Evolutionary conservation across 257 asterid genomes (phyloP), one percentile per base, ranked within the genome.

Genomic region (Solanum piurae): DNA sequence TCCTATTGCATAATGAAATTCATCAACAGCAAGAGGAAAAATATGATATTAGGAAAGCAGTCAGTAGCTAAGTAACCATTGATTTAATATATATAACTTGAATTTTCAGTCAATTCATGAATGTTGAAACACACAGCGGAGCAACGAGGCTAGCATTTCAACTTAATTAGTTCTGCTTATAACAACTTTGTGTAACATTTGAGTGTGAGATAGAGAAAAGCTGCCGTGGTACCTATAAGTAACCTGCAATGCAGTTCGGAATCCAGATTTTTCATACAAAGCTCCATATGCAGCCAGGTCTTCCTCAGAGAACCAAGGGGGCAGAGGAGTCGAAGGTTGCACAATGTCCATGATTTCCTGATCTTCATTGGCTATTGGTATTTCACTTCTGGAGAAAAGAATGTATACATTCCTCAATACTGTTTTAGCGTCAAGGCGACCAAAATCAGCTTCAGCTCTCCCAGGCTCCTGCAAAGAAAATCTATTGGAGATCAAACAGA

Each of bases 261-360:
- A 95, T 62, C 98, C 98, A 2, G 98, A 95, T 42, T 94, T 95
- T 89, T 92, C 93, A 46, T 93, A 94, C 88, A 91, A 88, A 27
- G 88, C 94, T 36, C 96, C 96, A 64, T 95, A 95, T 37, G 86
- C 21, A 9, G 91, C 96, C 80, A 95, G 90, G 75, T 95, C 98
- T 75, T 94, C 92, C 87, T 94, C 95, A 0, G 95, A 89, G 71
- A 95, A 91, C 98, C 98, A 95, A 77, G 88, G 34, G 4, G 98
- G 98, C 6, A 95, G 91, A 66, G 98, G 96, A 60, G 92, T 86
- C 0, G 93, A 90, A 5, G 94, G 93, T 33, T 92, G 93, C 68
- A 95, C 98, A 87, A 94, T 82, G 88, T 95, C 98, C 98, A 95
- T 94, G 89, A 95, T 90, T 91, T 95, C 98, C 88, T 95, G 93